Conservation (phyloP, 2,329 filamentous ascomycete species). For the Phoma sp. region DNA sequence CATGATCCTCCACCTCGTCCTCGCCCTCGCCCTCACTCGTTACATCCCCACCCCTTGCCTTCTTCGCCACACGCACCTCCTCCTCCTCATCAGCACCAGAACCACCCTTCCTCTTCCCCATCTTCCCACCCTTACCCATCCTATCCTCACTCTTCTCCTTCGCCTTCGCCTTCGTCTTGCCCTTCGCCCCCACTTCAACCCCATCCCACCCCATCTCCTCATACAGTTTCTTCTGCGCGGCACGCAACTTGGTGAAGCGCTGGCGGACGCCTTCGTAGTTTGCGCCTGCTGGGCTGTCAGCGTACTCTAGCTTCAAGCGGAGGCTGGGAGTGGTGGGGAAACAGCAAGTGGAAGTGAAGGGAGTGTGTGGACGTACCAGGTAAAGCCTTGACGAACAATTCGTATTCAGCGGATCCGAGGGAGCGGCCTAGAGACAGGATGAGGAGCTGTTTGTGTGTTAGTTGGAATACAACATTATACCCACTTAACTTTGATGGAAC, state of each 20-base stretch:
- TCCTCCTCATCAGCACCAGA: not conserved
- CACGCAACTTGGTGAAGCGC: not conserved
- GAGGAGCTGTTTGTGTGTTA: not conserved
- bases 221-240: not conserved
- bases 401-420: not conserved
- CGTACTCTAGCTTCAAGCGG: too few species aligned
- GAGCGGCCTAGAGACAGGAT: not conserved
- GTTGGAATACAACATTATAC: too few species aligned
- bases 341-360: not conserved
- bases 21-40: not conserved
- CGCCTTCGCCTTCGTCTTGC: not conserved
- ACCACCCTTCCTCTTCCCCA: too few species aligned
- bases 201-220: not conserved
- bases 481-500: too few species aligned
- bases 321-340: too few species aligned
- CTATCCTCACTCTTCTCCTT: not conserved
- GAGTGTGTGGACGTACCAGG: not conserved
- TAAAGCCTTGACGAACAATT: not conserved
- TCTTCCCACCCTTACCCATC: too few species aligned
- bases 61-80: not conserved
- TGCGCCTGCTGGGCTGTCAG: not conserved
- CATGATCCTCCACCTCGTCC: not conserved
- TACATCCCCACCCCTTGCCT: too few species aligned
- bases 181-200: not conserved
- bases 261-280: constrained; percentile 1